Conservation (phyloP, 306 rosid genomes). For the Acmispon strigosus region DNA sequence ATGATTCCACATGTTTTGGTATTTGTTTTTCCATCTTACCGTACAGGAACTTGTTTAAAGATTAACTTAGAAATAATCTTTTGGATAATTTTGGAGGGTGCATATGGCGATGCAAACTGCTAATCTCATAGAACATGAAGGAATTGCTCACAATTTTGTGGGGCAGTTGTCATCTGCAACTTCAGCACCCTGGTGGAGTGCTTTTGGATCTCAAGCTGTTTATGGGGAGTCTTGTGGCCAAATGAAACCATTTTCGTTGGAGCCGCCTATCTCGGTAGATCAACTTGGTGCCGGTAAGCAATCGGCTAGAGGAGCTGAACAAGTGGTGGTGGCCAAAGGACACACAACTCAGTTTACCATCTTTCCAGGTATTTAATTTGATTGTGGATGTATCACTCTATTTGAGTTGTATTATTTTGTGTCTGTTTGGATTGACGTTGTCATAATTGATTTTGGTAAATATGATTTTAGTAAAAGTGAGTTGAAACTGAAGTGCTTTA, state of each 20-base stretch:
- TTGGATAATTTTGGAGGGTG: constrained; percentile 23
- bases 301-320: constrained; percentile 44
- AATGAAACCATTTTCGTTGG: constrained; percentile 52
- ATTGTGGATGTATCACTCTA: neutral
- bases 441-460: no score
- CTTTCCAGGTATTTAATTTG: constrained; percentile 54
- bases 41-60: constrained; percentile 27
- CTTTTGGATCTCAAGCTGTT: constrained; percentile 50
- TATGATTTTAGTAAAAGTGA: no score
- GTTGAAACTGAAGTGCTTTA: no score
- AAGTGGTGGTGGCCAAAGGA: constrained; percentile 45
- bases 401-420: neutral
- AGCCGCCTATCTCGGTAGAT: constrained; percentile 38
- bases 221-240: constrained; percentile 62
- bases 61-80: neutral
- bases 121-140: constrained; percentile 67
- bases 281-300: constrained; percentile 44
- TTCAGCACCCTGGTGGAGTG: constrained; percentile 70
- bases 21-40: neutral
- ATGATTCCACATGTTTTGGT: neutral
- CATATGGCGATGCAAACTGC: constrained; percentile 67
- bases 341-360: constrained; percentile 57
- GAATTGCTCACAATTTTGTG: constrained; percentile 39
- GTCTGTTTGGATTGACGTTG: no score
- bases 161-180: constrained; percentile 47